phyloP scores from a whole-genome alignment of 2,329 filamentous ascomycete species.

The Fusarium pilosicola region DNA sequence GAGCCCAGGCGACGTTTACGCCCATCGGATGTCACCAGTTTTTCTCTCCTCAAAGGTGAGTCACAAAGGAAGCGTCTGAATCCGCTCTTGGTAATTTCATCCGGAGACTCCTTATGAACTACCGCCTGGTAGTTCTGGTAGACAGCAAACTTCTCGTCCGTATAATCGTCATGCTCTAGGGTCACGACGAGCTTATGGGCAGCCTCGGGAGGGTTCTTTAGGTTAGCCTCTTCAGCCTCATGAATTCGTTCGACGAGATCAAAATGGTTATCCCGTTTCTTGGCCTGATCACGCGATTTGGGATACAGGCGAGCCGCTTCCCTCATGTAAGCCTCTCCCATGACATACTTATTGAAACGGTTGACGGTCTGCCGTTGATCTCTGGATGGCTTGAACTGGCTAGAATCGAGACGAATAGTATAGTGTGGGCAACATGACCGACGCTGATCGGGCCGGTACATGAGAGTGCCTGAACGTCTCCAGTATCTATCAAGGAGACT shows the following conservation, averaged over 20 bases:
- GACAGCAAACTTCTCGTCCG: conserved; percentile 78
- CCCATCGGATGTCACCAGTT: conserved; percentile 57
- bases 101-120: conserved; percentile 74
- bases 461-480: conserved; percentile 75
- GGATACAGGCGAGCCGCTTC: conserved; percentile 73
- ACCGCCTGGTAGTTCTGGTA: conserved; percentile 79
- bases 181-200: conserved; percentile 75
- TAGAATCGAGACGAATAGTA: conserved; percentile 77
- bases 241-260: conserved; percentile 74
- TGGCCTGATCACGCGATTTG: conserved; percentile 71
- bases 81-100: conserved; percentile 66
- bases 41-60: conserved; percentile 69
- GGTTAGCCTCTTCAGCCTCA: conserved; percentile 67
- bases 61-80: conserved; percentile 80
- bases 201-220: conserved; percentile 70
- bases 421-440: conserved; percentile 93
- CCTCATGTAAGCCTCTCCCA: conserved; percentile 74
- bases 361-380: conserved; percentile 82
- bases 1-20: conserved; percentile 71
- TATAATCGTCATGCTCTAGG: conserved; percentile 75
- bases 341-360: conserved; percentile 76
- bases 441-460: conserved; percentile 82
- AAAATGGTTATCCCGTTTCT: conserved; percentile 73
- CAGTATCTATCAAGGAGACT: conserved; percentile 77
- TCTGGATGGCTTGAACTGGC: conserved; percentile 71